Evolutionary conservation across 352 stramenopile species (phyloP).

Genomic region (Pythium scleroteichum): DNA sequence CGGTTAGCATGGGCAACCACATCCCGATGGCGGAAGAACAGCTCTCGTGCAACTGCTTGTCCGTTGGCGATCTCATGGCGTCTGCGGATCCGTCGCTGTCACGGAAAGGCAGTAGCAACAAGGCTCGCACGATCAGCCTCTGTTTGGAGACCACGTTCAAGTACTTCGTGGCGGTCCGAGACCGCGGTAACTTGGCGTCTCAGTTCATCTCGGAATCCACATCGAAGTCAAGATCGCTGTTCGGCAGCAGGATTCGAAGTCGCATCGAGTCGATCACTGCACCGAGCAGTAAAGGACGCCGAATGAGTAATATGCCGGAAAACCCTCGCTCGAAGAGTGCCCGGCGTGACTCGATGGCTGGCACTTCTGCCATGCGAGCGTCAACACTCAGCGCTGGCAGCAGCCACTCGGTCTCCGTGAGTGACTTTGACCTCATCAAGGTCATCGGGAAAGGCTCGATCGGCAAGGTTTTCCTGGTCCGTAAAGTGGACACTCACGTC

Average conservation of each 20-base stretch:
- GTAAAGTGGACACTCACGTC: slow-evolving; percentile 85
- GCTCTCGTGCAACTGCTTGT: slow-evolving; percentile 65
- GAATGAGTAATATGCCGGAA: slow-evolving; percentile 29
- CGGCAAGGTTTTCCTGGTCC: slow-evolving; percentile 89
- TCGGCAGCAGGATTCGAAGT: slow-evolving; percentile 63
- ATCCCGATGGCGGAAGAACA: slow-evolving; percentile 58
- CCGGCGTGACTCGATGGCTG: slow-evolving; percentile 42
- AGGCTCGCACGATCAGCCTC: slow-evolving; percentile 73
- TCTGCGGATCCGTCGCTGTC: slow-evolving; percentile 32
- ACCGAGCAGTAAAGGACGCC: slow-evolving; percentile 47
- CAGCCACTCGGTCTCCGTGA: slow-evolving; percentile 61
- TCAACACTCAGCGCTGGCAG: slow-evolving; percentile 46
- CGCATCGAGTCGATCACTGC: slow-evolving; percentile 70
- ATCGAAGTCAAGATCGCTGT: slow-evolving; percentile 55
- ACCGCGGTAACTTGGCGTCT: slow-evolving; percentile 44
- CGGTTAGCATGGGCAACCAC: slow-evolving; percentile 46
- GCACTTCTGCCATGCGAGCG: slow-evolving; percentile 52
- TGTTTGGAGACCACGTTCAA: slow-evolving; percentile 69
- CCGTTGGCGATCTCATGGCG: slow-evolving; percentile 51
- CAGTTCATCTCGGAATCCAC: slow-evolving; percentile 71
- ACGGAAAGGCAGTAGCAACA: slow-evolving; percentile 66
- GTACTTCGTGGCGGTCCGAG: slow-evolving; percentile 66
- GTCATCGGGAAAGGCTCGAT: slow-evolving; percentile 85
- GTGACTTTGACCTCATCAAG: slow-evolving; percentile 84
- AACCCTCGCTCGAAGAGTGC: slow-evolving; percentile 42